A percentile compares a stretch with the other conserved stretches of the same genome.
phyloP scores from a whole-genome alignment of 2,329 filamentous ascomycete species.

The Trichoderma guizhouense region DNA sequence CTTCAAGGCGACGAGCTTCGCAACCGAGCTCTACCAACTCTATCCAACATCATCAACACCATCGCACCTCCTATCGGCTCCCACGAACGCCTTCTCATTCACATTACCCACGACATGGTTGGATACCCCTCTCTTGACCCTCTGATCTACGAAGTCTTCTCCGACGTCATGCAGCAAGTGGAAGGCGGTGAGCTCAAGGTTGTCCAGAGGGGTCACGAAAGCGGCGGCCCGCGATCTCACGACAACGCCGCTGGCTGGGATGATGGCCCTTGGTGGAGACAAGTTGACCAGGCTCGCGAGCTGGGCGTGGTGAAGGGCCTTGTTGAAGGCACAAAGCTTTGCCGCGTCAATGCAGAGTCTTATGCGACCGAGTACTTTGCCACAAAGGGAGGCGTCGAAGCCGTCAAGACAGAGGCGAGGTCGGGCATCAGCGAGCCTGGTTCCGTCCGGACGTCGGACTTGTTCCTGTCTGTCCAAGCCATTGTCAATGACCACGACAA shows the following conservation, averaged over 20 bases:
- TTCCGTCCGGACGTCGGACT: slow-evolving; percentile 86
- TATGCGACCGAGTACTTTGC: slow-evolving; percentile 85
- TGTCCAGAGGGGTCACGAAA: slow-evolving; percentile 88
- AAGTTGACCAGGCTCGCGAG: slow-evolving; percentile 64
- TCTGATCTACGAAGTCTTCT: slow-evolving; percentile 86
- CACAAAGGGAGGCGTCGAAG: slow-evolving; percentile 71
- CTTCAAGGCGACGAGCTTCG: slow-evolving; percentile 76
- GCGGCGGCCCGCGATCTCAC: slow-evolving; percentile 61
- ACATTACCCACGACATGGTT: slow-evolving; percentile 93
- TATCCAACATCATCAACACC: slow-evolving; percentile 91
- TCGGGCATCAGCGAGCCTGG: slow-evolving; percentile 79
- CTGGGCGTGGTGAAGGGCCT: slow-evolving; percentile 77
- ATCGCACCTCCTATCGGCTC: slow-evolving; percentile 94
- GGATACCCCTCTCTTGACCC: slow-evolving; percentile 94
- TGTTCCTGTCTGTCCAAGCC: slow-evolving; percentile 94
- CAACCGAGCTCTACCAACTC: slow-evolving; percentile 85
- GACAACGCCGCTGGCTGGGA: slow-evolving; percentile 70
- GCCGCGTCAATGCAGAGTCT: slow-evolving; percentile 80
- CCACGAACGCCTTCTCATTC: slow-evolving; percentile 93
- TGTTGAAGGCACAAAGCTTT: slow-evolving; percentile 85
- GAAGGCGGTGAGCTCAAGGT: slow-evolving; percentile 95
- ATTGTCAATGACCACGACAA: slow-evolving; percentile 63
- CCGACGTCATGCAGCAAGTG: slow-evolving; percentile 96
- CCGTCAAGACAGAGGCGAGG: slow-evolving; percentile 74
- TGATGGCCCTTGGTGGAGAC: slow-evolving; percentile 96